These are phyloP conservation scores for Scedosporium apiospermum DNA, from an alignment of 2,329 filamentous ascomycete genomes.

Conservation along the genomic window DNA sequence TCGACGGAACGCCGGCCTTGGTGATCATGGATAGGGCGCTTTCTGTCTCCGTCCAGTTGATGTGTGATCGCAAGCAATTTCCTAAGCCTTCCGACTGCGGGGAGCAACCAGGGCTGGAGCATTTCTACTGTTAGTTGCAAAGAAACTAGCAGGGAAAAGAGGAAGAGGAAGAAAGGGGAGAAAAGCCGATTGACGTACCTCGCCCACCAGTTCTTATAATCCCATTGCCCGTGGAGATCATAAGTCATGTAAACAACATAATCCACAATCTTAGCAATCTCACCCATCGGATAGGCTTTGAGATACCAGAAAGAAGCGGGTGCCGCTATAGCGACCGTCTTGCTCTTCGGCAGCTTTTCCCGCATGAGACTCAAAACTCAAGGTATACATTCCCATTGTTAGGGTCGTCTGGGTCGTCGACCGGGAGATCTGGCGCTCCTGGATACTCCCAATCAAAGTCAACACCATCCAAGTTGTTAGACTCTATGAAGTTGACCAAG, in stretches of 20 bases:
- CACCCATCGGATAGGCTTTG: slow-evolving; percentile 21
- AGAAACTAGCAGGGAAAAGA: not conserved
- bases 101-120: slow-evolving; percentile 13
- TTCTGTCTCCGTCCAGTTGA: slow-evolving; percentile 26
- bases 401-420: slow-evolving; percentile 7
- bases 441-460: slow-evolving; percentile 40
- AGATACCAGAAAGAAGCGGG: slow-evolving; percentile 31
- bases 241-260: slow-evolving; percentile 28
- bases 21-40: slow-evolving; percentile 24
- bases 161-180: not conserved
- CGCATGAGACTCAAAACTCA: slow-evolving; percentile 16
- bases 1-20: slow-evolving; percentile 20
- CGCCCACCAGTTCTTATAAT: not conserved
- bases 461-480: slow-evolving; percentile 30
- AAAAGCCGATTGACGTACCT: not conserved
- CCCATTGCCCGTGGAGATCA: slow-evolving; percentile 25
- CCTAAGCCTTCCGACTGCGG: slow-evolving; percentile 10
- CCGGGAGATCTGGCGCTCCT: slow-evolving; percentile 9
- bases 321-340: slow-evolving; percentile 24
- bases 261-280: slow-evolving; percentile 19
- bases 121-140: not conserved
- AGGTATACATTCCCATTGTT: slow-evolving; percentile 22
- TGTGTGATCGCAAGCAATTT: slow-evolving; percentile 23
- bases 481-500: slow-evolving; percentile 26
- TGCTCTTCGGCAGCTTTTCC: slow-evolving; percentile 10